phyloP scores from a whole-genome alignment of 2,329 filamentous ascomycete species.

The Aspergillus glaucus region DNA sequence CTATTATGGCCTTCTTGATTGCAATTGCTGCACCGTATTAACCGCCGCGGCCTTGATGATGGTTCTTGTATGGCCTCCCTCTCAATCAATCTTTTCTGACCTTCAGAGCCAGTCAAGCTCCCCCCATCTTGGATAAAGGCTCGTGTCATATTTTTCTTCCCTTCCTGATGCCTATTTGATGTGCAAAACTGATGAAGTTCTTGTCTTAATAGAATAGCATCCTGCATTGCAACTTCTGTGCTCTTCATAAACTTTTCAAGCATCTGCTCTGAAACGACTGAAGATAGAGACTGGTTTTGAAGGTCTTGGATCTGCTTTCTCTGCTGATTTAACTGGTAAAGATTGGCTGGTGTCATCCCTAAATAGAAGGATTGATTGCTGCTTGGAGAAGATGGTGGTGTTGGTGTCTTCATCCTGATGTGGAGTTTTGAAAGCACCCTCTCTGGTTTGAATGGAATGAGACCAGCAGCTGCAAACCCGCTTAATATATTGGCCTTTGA shows the following conservation, averaged over 20 bases:
- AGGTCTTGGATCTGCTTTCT: no score
- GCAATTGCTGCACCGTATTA: no score
- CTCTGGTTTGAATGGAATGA: neutral
- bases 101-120: no score
- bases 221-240: no score
- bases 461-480: neutral
- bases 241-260: no score
- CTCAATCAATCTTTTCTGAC: no score
- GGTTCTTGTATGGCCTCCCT: no score
- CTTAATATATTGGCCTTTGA: neutral
- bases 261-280: no score
- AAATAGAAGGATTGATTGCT: neutral
- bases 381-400: neutral
- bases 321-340: neutral
- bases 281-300: no score
- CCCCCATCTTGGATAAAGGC: no score
- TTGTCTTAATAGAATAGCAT: neutral
- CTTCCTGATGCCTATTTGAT: neutral
- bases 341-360: neutral
- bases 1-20: no score
- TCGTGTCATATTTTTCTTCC: neutral
- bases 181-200: neutral
- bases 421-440: neutral
- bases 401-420: neutral
- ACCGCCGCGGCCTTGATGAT: no score